Evolutionary conservation across 345 rosid species (phyloP), one percentile per base, ranked within the genome.

Genomic region (Psidium guajava): DNA sequence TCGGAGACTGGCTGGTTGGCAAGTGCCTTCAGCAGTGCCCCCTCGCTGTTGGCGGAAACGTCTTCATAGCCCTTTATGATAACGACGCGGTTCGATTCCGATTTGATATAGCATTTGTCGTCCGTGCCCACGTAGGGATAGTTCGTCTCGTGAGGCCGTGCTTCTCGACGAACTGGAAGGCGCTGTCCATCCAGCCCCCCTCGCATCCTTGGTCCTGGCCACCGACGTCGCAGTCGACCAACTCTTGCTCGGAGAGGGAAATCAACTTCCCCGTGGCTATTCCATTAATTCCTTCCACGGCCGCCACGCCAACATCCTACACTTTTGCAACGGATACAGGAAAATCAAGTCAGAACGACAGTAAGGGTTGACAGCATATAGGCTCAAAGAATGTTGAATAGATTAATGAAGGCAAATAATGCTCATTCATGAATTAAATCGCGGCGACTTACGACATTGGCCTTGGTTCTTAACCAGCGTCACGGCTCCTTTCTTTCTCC

Each of bases 401-500:
- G 40, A 14, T 27, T 61, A 32, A 15, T 6, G 10, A 61, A 61
- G 74, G 74, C 21, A 61, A 14, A 13, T 58, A 6, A 58, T n/a
- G 58, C 4, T 55, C 25, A 21, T 54, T 28, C 11, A 15, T 3
- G 11, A 61, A 28, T 1, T 27, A 28, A 18, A 27, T 8, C 15
- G 11, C 9, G 14, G 6, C 21, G 22, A 42, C 87, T 88, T 88
- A 93, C 94, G 92, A 52, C 95, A 92, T 82, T 89, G 89, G 82
- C 93, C 93, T 87, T 93, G 94, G 87, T 93, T 90, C 85, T 93
- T 93, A 16, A 92, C 83, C 5, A 87, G 87, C 15, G 94, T 91
- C 27, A 93, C 93, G 54, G 92, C 94, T 28, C 94, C 93, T 75
- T 90, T 91, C 86, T 86, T 85, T 84, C 93, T 87, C 95, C 94